Evolutionary conservation across 192 early-diverging fungal genomes (phyloP), one percentile per base, ranked within the genome.

Genomic region (Rhizophagus sp.): DNA sequence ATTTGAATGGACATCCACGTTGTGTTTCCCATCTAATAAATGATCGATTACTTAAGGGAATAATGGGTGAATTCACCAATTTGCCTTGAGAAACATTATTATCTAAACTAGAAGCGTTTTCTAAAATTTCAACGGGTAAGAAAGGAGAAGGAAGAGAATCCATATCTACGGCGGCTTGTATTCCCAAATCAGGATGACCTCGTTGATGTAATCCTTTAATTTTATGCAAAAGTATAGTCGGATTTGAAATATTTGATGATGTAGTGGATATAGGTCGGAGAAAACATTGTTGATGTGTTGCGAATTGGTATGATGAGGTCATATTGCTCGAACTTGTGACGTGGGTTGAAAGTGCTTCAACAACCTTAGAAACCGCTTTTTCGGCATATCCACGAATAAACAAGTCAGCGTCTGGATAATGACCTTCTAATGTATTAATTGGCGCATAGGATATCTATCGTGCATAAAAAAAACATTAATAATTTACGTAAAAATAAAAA

Each of bases 1-100:
- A 80, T 15, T 24, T 30, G 50, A 80, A 80, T 27, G 73, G 79
- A 25, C 79, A 80, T 12, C 79, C 79, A 39, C 79, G 79, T 62
- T 78, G 73, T 22, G 79, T 80, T 77, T 80, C 79, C 79, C 79
- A 80, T 74, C 79, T 62, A 24, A 79, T 50, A 39, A 80, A 80
- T n/a, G 30, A 25, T 34, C 50, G 69, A 3, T 44, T 33, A 62
- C 1, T 62, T 19, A 24, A n/a, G 62, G 62, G 15, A 24, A 62
- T n/a, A 24, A n/a, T 19, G 17, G 62, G 62, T n/a, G 24, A 4
- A 24, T 19, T 62, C 7, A 62, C 17, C 7, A 15, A 8, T 2
- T n/a, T 9, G 8, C 7, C 1, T 62, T 24, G 24, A 62, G 62
- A 62, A n/a, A 19, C 22, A 62, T 24, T n/a, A 8, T 62, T 62